Evolutionary conservation across 352 stramenopile genomes (phyloP).

Genomic region (Pythium brassicae): DNA sequence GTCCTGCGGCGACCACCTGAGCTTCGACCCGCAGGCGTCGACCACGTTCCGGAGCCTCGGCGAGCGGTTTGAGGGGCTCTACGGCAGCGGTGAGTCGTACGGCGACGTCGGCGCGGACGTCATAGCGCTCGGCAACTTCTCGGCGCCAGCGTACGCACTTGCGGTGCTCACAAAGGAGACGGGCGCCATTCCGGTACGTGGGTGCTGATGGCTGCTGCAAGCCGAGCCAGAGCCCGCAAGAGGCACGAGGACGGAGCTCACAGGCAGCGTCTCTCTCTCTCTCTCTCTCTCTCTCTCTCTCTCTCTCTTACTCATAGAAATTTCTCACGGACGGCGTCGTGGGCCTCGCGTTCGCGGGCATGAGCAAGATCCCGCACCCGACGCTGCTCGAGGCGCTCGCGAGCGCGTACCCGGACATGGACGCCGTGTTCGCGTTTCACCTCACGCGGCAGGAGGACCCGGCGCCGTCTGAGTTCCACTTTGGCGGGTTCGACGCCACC

Average conservation of each 20-base stretch:
- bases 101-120: conserved; percentile 30
- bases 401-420: conserved; percentile 22
- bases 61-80: conserved; percentile 36
- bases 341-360: conserved; percentile 42
- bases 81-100: conserved; percentile 43
- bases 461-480: conserved; percentile 34
- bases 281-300: too few relatives aligned
- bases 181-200: conserved; percentile 33
- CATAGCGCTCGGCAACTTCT: conserved; percentile 31
- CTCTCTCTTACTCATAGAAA: conserved; percentile 5
- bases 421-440: conserved; percentile 38
- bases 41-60: conserved; percentile 19
- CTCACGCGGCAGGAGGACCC: conserved; percentile 26
- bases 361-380: conserved; percentile 43
- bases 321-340: conserved; percentile 56
- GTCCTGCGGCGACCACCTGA: conserved; percentile 49
- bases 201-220: not conserved
- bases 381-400: conserved; percentile 34
- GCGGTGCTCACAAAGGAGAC: conserved; percentile 43
- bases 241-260: not conserved
- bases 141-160: conserved; percentile 25
- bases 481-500: conserved; percentile 42
- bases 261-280: too few relatives aligned
- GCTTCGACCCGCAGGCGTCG: conserved; percentile 30
- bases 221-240: not conserved